phyloP scores from a whole-genome alignment of 257 asterid genomes.

The Solanum etuberosum region DNA sequence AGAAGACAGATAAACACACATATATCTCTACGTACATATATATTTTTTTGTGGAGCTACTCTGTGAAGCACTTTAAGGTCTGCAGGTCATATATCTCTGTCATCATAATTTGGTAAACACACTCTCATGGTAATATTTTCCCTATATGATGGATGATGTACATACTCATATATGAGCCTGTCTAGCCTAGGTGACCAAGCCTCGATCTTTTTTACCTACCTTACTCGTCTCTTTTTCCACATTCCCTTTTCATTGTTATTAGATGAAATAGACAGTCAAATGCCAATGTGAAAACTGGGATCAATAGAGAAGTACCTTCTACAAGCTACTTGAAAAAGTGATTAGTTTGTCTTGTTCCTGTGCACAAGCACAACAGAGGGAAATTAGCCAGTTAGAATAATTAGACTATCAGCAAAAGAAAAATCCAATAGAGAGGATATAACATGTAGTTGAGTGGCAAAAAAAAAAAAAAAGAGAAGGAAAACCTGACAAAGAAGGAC shows the following conservation, averaged over 20 bases:
- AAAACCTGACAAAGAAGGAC: neutral
- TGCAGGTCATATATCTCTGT: neutral
- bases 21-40: neutral
- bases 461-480: neutral
- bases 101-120: neutral
- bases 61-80: neutral
- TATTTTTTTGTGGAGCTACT: neutral
- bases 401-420: neutral
- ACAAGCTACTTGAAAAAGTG: neutral
- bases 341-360: neutral
- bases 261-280: neutral
- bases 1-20: neutral
- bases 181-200: neutral
- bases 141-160: neutral
- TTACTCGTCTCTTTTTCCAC: neutral
- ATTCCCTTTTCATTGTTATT: neutral
- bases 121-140: neutral
- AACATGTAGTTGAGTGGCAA: neutral
- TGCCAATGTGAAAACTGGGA: neutral
- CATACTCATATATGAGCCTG: neutral
- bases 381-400: neutral
- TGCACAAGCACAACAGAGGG: neutral
- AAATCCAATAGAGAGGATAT: neutral
- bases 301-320: neutral
- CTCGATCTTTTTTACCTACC: neutral